Percentiles rank a stretch among this genome's conserved stretches.
Conservation (phyloP, 2,329 filamentous ascomycete genomes). For the Diaporthe capsici region DNA sequence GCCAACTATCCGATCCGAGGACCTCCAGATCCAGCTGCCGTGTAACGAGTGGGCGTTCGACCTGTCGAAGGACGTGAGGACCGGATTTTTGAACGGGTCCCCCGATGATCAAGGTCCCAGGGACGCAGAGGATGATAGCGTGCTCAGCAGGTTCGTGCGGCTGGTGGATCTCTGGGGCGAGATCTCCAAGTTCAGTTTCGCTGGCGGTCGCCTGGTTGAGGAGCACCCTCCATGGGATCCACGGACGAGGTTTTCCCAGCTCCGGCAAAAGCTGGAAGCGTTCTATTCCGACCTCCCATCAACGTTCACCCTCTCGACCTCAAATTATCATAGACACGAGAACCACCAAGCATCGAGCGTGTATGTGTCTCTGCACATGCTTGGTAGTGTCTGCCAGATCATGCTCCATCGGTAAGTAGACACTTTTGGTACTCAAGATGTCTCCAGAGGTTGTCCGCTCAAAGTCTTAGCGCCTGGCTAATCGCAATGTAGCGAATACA, state of each 20-base stretch:
- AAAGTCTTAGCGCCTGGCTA: not conserved
- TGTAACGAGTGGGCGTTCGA: slow-evolving; percentile 77
- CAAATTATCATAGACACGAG: slow-evolving; percentile 77
- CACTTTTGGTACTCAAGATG: not conserved
- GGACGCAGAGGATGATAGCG: slow-evolving; percentile 58
- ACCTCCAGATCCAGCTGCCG: slow-evolving; percentile 76
- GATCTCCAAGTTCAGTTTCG: slow-evolving; percentile 69
- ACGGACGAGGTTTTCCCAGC: slow-evolving; percentile 66
- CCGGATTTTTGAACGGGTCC: slow-evolving; percentile 60
- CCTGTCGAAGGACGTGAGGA: slow-evolving; percentile 69
- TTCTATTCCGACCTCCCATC: slow-evolving; percentile 69
- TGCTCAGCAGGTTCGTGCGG: slow-evolving; percentile 67
- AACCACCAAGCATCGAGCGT: slow-evolving; percentile 73
- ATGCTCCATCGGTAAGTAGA: slow-evolving; percentile 69
- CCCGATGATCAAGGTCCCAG: slow-evolving; percentile 44
- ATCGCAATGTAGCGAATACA: slow-evolving; percentile 62
- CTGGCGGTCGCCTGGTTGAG: slow-evolving; percentile 66
- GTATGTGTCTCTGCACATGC: slow-evolving; percentile 77
- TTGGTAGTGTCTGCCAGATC: slow-evolving; percentile 75
- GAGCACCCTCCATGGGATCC: slow-evolving; percentile 71
- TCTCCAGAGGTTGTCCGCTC: not conserved
- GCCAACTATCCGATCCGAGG: slow-evolving; percentile 70
- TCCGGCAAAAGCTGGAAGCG: slow-evolving; percentile 64
- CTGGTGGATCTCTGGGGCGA: slow-evolving; percentile 73
- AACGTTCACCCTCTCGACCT: slow-evolving; percentile 69